phyloP scores from a whole-genome alignment of 306 rosid species.

The Quercus glauca region DNA sequence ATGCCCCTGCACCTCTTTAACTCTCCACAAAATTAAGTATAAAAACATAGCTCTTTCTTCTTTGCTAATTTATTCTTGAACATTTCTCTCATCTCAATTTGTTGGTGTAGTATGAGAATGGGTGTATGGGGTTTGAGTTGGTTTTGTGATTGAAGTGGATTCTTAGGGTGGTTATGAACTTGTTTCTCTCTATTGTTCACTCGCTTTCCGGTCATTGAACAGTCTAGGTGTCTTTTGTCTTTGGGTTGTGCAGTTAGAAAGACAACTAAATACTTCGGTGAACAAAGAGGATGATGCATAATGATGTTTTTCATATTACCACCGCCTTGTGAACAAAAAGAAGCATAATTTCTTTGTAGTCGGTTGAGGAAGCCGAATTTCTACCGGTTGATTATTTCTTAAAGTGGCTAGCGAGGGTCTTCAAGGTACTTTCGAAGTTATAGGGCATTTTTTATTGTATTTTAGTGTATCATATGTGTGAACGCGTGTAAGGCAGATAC shows the following conservation, averaged over 20 bases:
- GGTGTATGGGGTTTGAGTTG: not conserved
- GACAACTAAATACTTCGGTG: slow-evolving; percentile 31
- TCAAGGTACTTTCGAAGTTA: not conserved
- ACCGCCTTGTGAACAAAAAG: not conserved
- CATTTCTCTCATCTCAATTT: not conserved
- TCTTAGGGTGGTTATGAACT: not conserved
- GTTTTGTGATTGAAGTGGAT: not conserved
- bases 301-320: not conserved
- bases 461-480: slow-evolving; percentile 39
- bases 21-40: not conserved
- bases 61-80: not conserved
- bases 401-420: slow-evolving; percentile 8
- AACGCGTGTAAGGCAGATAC: slow-evolving; percentile 23
- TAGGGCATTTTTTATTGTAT: slow-evolving; percentile 18
- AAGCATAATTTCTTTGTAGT: not conserved
- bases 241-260: slow-evolving; percentile 41
- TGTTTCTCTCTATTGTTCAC: not conserved
- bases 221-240: not conserved
- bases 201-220: not conserved
- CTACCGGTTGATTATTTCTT: not conserved
- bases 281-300: slow-evolving; percentile 20
- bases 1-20: not conserved
- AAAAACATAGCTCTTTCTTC: not conserved
- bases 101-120: not conserved
- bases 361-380: not conserved